phyloP scores from a whole-genome alignment of 345 rosid species.

The Mallotus nudiflorus region DNA sequence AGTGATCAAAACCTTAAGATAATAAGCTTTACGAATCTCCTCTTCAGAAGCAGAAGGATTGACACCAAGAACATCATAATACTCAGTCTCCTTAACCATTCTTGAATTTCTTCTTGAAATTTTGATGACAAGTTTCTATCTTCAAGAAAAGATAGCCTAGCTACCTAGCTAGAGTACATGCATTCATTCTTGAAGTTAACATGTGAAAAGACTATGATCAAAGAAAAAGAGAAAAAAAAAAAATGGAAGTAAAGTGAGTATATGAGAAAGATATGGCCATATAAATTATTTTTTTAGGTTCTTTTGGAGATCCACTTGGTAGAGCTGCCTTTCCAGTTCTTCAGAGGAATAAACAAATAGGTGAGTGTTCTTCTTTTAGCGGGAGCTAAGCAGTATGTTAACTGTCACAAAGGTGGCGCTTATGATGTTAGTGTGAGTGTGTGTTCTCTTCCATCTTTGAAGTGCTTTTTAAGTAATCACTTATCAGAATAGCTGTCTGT shows the following conservation, averaged over 20 bases:
- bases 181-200: too few relatives aligned
- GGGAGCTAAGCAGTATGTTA: constrained; percentile 50
- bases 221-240: constrained; percentile 7
- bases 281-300: too few relatives aligned
- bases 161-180: neutral
- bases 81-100: constrained; percentile 74
- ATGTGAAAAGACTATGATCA: constrained; percentile 12
- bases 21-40: constrained; percentile 74
- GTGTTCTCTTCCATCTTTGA: neutral
- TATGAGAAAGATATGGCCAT: neutral
- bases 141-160: neutral
- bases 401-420: constrained; percentile 37
- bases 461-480: neutral
- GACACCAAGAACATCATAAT: constrained; percentile 66
- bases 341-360: constrained; percentile 43
- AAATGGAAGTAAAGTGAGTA: constrained; percentile 7
- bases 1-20: constrained; percentile 51
- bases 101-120: neutral
- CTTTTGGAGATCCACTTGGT: constrained; percentile 35
- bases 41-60: constrained; percentile 57
- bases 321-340: constrained; percentile 63
- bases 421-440: constrained; percentile 15
- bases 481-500: constrained; percentile 7
- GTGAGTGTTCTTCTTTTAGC: constrained; percentile 43
- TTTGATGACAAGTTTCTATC: neutral